A percentile compares a stretch with the other conserved stretches of the same genome.
phyloP scores from a whole-genome alignment of 176 grass and related monocot species.

The Oryza australiensis region DNA sequence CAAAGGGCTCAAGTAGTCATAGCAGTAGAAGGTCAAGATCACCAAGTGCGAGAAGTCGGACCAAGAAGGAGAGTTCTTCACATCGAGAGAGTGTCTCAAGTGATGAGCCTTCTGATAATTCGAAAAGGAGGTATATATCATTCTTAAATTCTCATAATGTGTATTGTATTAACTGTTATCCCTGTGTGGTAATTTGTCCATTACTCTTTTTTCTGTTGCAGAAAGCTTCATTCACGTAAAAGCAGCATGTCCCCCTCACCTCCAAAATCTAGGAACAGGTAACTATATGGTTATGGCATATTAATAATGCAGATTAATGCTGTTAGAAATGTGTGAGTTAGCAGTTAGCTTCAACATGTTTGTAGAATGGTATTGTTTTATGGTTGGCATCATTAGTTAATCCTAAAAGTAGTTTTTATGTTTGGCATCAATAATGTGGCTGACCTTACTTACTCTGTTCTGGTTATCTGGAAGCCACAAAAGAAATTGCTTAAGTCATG shows the following conservation, averaged over 20 bases:
- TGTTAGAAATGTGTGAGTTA: constrained; percentile 22
- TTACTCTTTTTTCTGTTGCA: constrained; percentile 38
- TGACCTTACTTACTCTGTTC: constrained; percentile 24
- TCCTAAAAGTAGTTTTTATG: neutral
- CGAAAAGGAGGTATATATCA: constrained; percentile 50
- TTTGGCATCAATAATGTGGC: constrained; percentile 1
- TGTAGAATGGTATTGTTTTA: constrained; percentile 8
- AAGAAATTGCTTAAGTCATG: neutral
- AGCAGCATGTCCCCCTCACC: constrained; percentile 63
- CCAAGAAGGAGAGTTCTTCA: constrained; percentile 59
- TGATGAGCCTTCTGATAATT: constrained; percentile 62
- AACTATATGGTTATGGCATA: constrained; percentile 14
- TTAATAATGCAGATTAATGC: constrained; percentile 3
- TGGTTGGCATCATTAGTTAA: constrained; percentile 4
- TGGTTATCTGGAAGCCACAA: neutral
- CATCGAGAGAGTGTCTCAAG: constrained; percentile 56
- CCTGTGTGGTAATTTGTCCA: constrained; percentile 16
- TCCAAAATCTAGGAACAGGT: constrained; percentile 71
- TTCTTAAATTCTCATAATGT: neutral
- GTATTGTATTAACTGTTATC: constrained; percentile 23
- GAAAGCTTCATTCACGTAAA: constrained; percentile 59
- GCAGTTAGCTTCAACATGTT: constrained; percentile 3
- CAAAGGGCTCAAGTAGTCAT: constrained; percentile 46
- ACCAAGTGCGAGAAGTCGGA: constrained; percentile 47
- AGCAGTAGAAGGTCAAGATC: constrained; percentile 55